Percentiles rank a stretch among this genome's conserved stretches.
Evolutionary conservation across 345 rosid species (phyloP).

Genomic region (Sisymbrium altissimum): DNA sequence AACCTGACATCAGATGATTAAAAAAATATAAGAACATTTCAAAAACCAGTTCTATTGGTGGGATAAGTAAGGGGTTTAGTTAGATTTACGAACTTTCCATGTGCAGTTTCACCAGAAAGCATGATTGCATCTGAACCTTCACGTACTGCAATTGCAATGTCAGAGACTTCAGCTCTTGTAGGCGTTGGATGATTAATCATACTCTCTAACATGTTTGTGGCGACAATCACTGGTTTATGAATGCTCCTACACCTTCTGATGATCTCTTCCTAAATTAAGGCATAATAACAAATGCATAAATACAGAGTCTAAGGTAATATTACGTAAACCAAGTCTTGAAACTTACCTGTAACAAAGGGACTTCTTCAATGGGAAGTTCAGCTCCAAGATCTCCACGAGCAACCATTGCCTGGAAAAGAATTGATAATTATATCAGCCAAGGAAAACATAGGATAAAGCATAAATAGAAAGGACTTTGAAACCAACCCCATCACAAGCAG

Average conservation of each 20-base stretch:
- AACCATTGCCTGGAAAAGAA: slow-evolving; percentile 75
- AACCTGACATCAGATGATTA: slow-evolving; percentile 42
- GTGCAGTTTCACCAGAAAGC: slow-evolving; percentile 99
- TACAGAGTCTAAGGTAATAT: not conserved
- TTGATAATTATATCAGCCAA: not conserved
- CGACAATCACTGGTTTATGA: slow-evolving; percentile 93
- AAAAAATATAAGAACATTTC: not conserved
- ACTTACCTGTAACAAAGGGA: slow-evolving; percentile 86
- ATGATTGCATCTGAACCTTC: slow-evolving; percentile 96
- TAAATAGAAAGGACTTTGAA: slow-evolving; percentile 8
- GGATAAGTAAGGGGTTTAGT: not conserved
- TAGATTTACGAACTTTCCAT: slow-evolving; percentile 68
- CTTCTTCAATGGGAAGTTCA: slow-evolving; percentile 98
- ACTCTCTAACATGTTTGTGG: slow-evolving; percentile 97
- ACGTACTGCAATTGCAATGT: slow-evolving; percentile 91
- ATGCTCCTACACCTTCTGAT: slow-evolving; percentile 80
- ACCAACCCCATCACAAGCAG: slow-evolving; percentile 97
- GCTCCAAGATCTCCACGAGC: slow-evolving; percentile 99
- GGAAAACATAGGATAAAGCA: not conserved
- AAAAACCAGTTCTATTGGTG: not conserved
- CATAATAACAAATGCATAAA: not conserved
- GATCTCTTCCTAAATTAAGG: slow-evolving; percentile 68
- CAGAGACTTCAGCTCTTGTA: slow-evolving; percentile 98
- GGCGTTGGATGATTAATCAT: slow-evolving; percentile 98
- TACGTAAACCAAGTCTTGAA: not conserved